Evolutionary conservation across 1,139 yeast species (phyloP).

Genomic region (Pichia kudriavzevii): DNA sequence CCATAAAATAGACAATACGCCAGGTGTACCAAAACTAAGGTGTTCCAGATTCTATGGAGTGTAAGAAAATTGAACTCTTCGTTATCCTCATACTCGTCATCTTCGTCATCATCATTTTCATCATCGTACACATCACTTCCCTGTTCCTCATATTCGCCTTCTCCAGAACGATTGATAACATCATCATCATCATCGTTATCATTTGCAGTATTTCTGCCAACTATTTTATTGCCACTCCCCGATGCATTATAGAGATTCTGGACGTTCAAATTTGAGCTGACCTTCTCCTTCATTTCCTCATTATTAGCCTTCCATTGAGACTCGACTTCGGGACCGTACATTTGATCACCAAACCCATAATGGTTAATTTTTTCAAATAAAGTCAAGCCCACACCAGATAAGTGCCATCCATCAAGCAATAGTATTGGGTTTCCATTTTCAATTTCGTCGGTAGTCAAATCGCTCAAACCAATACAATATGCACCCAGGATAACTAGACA

Average conservation of each 20-base stretch:
- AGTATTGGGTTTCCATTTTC: conserved; percentile 5
- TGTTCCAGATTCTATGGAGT: conserved; percentile 45
- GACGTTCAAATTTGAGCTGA: no score
- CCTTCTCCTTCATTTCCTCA: conserved; percentile 1
- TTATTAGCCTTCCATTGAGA: conserved; percentile 7
- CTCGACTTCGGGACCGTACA: conserved; percentile 10
- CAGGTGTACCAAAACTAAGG: conserved; percentile 61
- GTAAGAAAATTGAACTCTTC: conserved; percentile 23
- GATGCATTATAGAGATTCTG: no score
- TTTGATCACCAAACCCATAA: conserved; percentile 10
- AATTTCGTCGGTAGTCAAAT: conserved; percentile 1
- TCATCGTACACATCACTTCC: neutral
- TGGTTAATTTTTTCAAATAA: conserved; percentile 14
- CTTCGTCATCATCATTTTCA: conserved; percentile 7
- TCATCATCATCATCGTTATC: neutral
- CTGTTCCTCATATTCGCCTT: neutral
- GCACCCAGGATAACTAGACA: conserved; percentile 55
- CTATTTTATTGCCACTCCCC: neutral
- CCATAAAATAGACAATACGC: conserved; percentile 66
- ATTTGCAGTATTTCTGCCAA: neutral
- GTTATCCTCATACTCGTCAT: conserved; percentile 29
- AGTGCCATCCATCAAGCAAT: conserved; percentile 13
- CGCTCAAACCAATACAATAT: conserved; percentile 31
- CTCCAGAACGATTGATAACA: neutral
- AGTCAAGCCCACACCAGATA: conserved; percentile 12